These are phyloP conservation scores for Eucalyptus viminalis DNA, from an alignment of 345 rosid species.

Conservation along the genomic window DNA sequence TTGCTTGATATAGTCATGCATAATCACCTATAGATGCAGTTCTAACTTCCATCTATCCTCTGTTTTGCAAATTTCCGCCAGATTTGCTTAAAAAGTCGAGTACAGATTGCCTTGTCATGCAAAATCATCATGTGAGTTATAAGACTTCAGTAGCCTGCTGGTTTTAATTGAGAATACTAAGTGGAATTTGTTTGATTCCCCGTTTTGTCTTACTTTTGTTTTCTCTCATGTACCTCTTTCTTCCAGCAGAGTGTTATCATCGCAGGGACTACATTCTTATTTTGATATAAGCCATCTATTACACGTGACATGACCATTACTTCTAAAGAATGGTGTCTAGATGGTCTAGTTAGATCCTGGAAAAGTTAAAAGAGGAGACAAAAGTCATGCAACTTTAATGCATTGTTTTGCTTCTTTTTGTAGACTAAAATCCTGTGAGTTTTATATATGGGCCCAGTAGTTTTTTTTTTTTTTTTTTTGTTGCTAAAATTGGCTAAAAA, in stretches of 20 bases:
- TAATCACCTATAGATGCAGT: neutral
- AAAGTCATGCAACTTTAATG: too few species aligned
- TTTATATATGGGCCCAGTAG: too few species aligned
- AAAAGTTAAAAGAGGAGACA: neutral
- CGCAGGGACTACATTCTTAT: neutral
- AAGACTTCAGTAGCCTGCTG: neutral
- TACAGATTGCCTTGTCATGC: slow-evolving; percentile 70
- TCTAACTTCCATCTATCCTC: neutral
- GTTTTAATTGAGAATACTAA: neutral
- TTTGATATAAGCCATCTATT: neutral
- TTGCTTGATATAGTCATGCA: neutral
- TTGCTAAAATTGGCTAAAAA: too few species aligned
- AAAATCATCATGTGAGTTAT: slow-evolving; percentile 70
- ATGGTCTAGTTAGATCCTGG: neutral
- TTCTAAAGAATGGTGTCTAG: neutral
- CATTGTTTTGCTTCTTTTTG: too few species aligned
- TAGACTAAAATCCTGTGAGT: too few species aligned
- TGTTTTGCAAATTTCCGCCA: slow-evolving; percentile 48
- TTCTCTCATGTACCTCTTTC: neutral
- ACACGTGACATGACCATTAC: neutral
- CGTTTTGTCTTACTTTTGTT: neutral
- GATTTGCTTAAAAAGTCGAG: slow-evolving; percentile 40
- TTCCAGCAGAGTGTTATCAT: neutral
- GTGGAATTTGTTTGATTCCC: neutral
- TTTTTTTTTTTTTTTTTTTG: too few species aligned